Evolutionary conservation across 192 early-diverging fungal genomes (phyloP).

Genomic region (Irineochytrium annulatum): DNA sequence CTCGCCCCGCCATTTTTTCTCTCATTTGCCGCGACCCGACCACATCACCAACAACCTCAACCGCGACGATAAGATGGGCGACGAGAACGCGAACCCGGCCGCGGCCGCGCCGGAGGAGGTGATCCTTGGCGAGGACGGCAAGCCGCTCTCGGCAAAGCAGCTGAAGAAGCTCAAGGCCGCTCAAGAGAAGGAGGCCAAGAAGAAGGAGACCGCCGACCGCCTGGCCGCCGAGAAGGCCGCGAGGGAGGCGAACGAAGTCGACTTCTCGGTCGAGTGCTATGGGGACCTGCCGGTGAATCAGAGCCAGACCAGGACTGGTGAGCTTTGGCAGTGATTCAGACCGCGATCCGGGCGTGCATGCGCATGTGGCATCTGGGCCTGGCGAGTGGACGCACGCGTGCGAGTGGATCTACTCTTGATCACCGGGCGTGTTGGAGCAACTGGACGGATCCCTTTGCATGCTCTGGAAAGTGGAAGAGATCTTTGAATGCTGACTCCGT

Average conservation of each 20-base stretch:
- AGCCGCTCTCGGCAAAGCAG: constrained; percentile 85
- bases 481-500: not conserved
- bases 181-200: constrained; percentile 75
- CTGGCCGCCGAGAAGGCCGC: constrained; percentile 67
- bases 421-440: not conserved
- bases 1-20: too few relatives aligned
- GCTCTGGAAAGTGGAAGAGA: not conserved
- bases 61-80: too few relatives aligned
- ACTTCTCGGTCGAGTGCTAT: constrained; percentile 80
- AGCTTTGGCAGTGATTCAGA: constrained; percentile 5
- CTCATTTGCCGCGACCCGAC: too few relatives aligned
- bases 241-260: constrained; percentile 53
- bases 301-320: constrained; percentile 71
- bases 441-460: not conserved
- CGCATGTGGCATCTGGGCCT: not conserved
- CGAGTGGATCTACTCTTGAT: not conserved
- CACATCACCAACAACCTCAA: too few relatives aligned
- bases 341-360: constrained; percentile 7
- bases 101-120: constrained; percentile 23
- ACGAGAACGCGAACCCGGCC: too few relatives aligned
- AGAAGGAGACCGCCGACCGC: constrained; percentile 49
- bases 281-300: constrained; percentile 85
- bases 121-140: constrained; percentile 70
- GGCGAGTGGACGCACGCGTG: not conserved
- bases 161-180: constrained; percentile 94